Evolutionary conservation across 208 protist genomes (phyloP), one percentile per base, ranked within the genome.

Genomic region (Wallacemonas sp.): DNA sequence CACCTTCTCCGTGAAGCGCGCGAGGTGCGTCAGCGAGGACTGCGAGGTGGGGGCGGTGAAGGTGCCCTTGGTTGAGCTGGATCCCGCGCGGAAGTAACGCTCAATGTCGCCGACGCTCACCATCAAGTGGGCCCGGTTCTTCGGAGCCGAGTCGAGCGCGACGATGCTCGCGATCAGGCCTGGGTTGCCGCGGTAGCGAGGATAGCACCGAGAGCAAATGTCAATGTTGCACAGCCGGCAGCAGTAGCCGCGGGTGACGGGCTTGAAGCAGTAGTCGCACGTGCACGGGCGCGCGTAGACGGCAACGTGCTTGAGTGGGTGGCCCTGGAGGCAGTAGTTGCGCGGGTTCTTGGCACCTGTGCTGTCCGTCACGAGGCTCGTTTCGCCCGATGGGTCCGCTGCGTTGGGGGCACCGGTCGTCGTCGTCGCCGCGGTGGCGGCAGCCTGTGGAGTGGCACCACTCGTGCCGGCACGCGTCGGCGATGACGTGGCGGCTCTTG

Each of bases 51-150:
- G 87, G 12, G 83, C 81, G 41, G 71, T 26, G 54, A 86, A 72
- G 42, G 87, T 92, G 4, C 77, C 76, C 44, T 91, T 93, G n/a
- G 78, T 86, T 8, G 81, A 86, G 10, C 71, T 84, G 26, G 86
- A 83, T 0, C 87, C 90, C 2, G 88, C 89, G 33, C 91, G 84
- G 52, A 96, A 91, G 57, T 72, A 89, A 22, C 91, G 83, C 72
- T 96, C 87, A 36, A 96, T 79, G 49, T 94, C 91, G 18, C 87
- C 91, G 23, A 96, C 69, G 32, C 69, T 73, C 26, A 76, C 61
- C 62, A 92, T 82, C 18, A 92, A 77, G 74, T 96, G 85, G 2
- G 84, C 76, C 20, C 83, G 82, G 50, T 86, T 76, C 41, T 57
- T 41, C 23, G 65, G 44, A 4, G 38, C 67, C 14, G 41, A 7